Conservation (phyloP, 768 basidiomycete genomes). For the Termitomyces sp. region DNA sequence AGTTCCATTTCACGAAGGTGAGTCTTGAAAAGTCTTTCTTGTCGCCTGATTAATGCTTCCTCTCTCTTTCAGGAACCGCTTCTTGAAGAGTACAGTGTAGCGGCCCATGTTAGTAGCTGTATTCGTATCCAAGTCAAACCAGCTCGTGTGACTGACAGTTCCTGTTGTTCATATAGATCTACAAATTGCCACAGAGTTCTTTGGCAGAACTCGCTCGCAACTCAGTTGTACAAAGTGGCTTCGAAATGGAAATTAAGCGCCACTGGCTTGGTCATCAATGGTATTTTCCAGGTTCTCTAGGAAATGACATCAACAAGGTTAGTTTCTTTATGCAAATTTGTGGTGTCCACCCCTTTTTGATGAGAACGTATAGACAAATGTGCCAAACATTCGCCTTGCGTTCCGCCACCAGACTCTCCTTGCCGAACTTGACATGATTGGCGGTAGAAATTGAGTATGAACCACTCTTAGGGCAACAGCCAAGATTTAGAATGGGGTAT, state of each 20-base stretch:
- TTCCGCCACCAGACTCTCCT: conserved; percentile 88
- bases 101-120: conserved; percentile 72
- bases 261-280: conserved; percentile 93
- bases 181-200: conserved; percentile 92
- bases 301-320: conserved; percentile 96
- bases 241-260: conserved; percentile 97
- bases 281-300: conserved; percentile 90
- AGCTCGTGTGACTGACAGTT: neutral
- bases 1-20: conserved; percentile 98
- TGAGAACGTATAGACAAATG: conserved; percentile 72
- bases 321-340: conserved; percentile 7
- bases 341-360: neutral
- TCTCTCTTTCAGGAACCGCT: conserved; percentile 71
- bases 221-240: conserved; percentile 94
- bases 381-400: conserved; percentile 86
- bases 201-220: conserved; percentile 98
- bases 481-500: conserved; percentile 13
- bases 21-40: conserved; percentile 8
- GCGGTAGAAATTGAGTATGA: conserved; percentile 19
- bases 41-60: neutral
- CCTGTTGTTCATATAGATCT: conserved; percentile 58
- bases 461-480: conserved; percentile 7
- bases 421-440: conserved; percentile 78
- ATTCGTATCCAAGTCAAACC: neutral
- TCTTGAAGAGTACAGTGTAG: conserved; percentile 96